Evolutionary conservation across 768 basidiomycete species (phyloP), one percentile per base, ranked within the genome.

Genomic region (Lentinula detonsa): DNA sequence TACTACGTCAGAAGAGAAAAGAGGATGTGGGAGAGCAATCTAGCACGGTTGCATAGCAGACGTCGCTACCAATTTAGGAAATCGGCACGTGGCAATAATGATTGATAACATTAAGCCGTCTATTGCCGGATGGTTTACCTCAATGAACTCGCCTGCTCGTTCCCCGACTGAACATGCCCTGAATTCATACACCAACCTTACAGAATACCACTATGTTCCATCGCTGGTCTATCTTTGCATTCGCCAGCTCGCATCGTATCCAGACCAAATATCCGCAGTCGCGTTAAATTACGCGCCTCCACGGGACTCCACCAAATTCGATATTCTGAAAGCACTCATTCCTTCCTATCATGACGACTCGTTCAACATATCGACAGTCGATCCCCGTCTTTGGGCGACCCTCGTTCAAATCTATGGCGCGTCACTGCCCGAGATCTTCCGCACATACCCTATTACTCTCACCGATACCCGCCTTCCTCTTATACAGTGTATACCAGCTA

Each of bases 301-400:
- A 2, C 33, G 16, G n/a, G 60, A 61, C 16, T 6, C 13, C 40
- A 7, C 43, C 1, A 65, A 66, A 21, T 71, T 66, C 52, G 72
- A 77, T 57, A 66, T 79, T 50, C 68, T 81, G n/a, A 71, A 69
- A 31, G 74, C 76, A 8, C 71, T 83, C 48, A 71, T 81, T 33
- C 79, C 79, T 3, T 62, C 64, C 11, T 66, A 66, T 37, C 46
- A 62, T 8, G 54, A 49, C n/a, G 61, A 69, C 28, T 61, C 68
- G 23, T 43, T 61, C 52, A 71, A 49, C 66, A 67, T 65, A 18
- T 71, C 52, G 34, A 57, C 63, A 0, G 68, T 81, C 1, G 82
- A 87, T 64, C 86, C 89, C 1, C 74, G 78, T 10, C 71, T 87
- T 13, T 91, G 89, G 87, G 82, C 79, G 0, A 73, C 80, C 18